Conservation (phyloP, 805 yeast genomes). For the Candida coquimbonensis region DNA sequence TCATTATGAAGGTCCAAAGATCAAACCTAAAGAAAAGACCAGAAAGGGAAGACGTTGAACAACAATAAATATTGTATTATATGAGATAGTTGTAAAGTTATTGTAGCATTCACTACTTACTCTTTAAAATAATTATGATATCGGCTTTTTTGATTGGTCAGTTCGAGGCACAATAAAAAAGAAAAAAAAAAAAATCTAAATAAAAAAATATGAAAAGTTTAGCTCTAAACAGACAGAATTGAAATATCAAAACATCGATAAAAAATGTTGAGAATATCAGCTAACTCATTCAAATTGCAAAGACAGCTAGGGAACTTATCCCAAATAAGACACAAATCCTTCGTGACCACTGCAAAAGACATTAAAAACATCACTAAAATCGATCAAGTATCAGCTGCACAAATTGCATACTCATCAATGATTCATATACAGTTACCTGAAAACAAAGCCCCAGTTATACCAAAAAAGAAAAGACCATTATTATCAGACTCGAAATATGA, state of each 20-base stretch:
- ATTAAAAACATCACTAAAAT: conserved; percentile 2
- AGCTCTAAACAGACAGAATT: too few species aligned
- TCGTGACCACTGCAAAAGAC: conserved; percentile 1
- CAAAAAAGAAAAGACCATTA: conserved; percentile 26
- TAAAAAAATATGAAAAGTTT: neutral
- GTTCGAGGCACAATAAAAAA: neutral
- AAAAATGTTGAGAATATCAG: conserved; percentile 1
- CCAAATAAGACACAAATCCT: conserved; percentile 4
- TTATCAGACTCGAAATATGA: conserved; percentile 34
- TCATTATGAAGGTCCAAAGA: conserved; percentile 44
- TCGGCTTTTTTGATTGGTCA: neutral
- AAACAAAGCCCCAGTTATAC: conserved; percentile 28
- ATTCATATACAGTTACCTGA: conserved; percentile 19
- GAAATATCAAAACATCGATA: neutral
- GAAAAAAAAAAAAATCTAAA: neutral
- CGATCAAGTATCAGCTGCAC: conserved; percentile 13
- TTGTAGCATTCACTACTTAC: too few species aligned
- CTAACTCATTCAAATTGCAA: neutral
- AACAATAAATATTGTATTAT: neutral
- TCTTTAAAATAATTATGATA: neutral
- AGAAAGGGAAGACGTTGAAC: conserved; percentile 7
- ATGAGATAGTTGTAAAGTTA: neutral
- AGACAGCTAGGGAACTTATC: neutral
- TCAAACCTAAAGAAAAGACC: neutral
- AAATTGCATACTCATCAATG: conserved; percentile 21